These are phyloP conservation scores for Termitomyces titanicus DNA, from an alignment of 768 basidiomycete species.

Conservation along the genomic window DNA sequence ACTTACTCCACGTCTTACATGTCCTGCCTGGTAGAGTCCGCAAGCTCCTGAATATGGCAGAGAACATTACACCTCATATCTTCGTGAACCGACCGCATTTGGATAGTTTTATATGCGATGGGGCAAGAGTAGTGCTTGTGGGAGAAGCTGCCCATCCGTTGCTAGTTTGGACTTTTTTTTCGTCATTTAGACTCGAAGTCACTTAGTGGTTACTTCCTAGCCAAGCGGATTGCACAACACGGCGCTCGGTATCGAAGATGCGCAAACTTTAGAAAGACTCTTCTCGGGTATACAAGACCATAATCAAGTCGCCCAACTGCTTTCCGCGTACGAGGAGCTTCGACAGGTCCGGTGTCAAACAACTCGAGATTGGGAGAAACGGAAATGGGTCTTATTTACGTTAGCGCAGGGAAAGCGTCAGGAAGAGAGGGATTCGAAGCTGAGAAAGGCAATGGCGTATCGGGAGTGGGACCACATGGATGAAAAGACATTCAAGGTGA, in stretches of 20 bases:
- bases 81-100: conserved; percentile 26
- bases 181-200: not conserved
- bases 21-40: conserved; percentile 23
- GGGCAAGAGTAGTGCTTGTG: conserved; percentile 46
- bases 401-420: conserved; percentile 40
- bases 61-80: conserved; percentile 25
- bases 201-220: conserved; percentile 25
- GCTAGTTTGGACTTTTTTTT: conserved; percentile 28
- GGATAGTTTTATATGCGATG: conserved; percentile 48
- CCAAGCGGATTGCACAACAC: conserved; percentile 54
- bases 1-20: not conserved
- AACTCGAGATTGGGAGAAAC: conserved; percentile 42
- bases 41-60: conserved; percentile 30
- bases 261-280: conserved; percentile 54
- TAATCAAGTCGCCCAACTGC: conserved; percentile 46
- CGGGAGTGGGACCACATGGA: conserved; percentile 40
- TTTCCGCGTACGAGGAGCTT: conserved; percentile 56
- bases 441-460: conserved; percentile 31
- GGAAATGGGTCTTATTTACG: conserved; percentile 42
- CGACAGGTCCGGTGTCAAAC: conserved; percentile 47
- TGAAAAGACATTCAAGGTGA: conserved; percentile 37
- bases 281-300: conserved; percentile 47
- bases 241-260: conserved; percentile 62
- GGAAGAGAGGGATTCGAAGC: conserved; percentile 38
- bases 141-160: conserved; percentile 62